Evolutionary conservation across 2,329 filamentous ascomycete species (phyloP), one percentile per base, ranked within the genome.

Genomic region (Anisogramma anomala): DNA sequence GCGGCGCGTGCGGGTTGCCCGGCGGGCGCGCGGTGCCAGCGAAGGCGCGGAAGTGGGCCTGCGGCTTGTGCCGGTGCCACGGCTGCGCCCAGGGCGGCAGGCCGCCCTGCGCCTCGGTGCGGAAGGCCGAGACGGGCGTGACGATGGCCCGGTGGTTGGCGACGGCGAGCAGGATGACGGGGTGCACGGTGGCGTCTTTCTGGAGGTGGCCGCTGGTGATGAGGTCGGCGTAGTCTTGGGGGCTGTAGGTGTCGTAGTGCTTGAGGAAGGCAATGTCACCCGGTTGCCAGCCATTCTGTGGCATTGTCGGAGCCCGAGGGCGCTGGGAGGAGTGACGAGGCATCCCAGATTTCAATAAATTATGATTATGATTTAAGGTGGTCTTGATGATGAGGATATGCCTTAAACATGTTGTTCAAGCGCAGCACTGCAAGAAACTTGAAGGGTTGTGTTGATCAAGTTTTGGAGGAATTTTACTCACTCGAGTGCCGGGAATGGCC

Each of bases 201-300:
- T 28, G 41, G 0, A 60, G 4, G 32, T 54, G 49, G 10, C 47
- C 41, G 13, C 36, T 42, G 6, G 37, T 19, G 8, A 54, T 44
- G 25, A 58, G 46, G 18, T 49, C 18, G 2, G 41, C 6, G 15
- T 42, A 33, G n/a, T 58, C 53, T 0, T 15, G 19, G 1, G 25
- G 0, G 11, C 18, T 41, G 48, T 57, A 54, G 3, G 39, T 3
- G 1, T 43, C 17, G 10, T 23, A 25, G 8, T 20, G 10, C 25
- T 50, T 55, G 11, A 61, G 49, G 41, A 53, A 59, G 33, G 55
- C 57, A 26, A 61, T 53, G 7, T 61, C 55, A 3, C 58, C 57
- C n/a, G 48, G 47, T 25, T 45, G 20, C 50, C 41, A 47, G 25
- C 18, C n/a, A 13, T 8, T 15, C n/a, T 30, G 23, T 6, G 6